These are phyloP conservation scores for Parastagonospora nodorum DNA, from an alignment of 2,329 filamentous ascomycete species.

Conservation along the genomic window DNA sequence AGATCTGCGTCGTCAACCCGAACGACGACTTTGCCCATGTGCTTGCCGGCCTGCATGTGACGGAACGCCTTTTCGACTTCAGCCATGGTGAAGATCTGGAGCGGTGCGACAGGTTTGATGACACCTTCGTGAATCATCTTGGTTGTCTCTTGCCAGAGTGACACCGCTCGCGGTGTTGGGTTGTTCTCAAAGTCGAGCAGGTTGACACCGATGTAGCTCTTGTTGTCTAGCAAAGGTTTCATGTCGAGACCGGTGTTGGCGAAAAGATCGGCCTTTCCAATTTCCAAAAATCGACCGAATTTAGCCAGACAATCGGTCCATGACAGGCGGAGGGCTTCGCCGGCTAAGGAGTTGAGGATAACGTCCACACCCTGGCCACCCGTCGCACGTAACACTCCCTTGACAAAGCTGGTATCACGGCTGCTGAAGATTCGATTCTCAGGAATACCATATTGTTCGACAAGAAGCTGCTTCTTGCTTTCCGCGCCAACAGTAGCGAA, in stretches of 20 bases:
- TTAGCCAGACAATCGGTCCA: constrained; percentile 17
- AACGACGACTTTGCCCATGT: constrained; percentile 50
- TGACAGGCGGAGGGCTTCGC: too few relatives aligned
- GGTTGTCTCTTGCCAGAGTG: constrained; percentile 4
- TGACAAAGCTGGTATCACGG: too few relatives aligned
- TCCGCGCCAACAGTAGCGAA: too few relatives aligned
- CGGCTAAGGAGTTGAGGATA: too few relatives aligned
- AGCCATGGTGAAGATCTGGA: constrained; percentile 7
- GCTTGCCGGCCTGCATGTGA: constrained; percentile 38
- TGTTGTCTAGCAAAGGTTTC: constrained; percentile 10
- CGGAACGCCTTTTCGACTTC: constrained; percentile 12
- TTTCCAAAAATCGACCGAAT: constrained; percentile 37
- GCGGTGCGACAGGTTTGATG: constrained; percentile 6
- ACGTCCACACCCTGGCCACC: too few relatives aligned
- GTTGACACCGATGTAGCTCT: constrained; percentile 6
- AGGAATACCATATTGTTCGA: too few relatives aligned
- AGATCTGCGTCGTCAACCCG: constrained; percentile 22
- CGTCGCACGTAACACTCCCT: too few relatives aligned
- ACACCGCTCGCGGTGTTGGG: constrained; percentile 1
- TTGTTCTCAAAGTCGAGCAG: constrained; percentile 9
- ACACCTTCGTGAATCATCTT: constrained; percentile 6
- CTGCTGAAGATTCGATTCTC: too few relatives aligned
- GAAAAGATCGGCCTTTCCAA: constrained; percentile 14
- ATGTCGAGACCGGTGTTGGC: constrained; percentile 18
- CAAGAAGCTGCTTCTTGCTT: too few relatives aligned